These are phyloP conservation scores for Eucalyptus paniculata DNA, from an alignment of 345 rosid genomes.

Conservation along the genomic window DNA sequence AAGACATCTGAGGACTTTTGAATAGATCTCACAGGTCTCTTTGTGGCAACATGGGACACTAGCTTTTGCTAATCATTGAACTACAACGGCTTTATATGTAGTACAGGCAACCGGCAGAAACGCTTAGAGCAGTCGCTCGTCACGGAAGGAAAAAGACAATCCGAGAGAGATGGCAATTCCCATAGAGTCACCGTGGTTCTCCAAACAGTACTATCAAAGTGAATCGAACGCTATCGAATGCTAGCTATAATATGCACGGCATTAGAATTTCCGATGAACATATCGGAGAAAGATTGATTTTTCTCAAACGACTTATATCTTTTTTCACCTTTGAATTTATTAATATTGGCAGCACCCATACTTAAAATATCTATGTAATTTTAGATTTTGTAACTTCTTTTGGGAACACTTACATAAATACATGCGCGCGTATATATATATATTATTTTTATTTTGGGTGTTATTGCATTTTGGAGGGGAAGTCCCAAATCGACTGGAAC, in stretches of 20 bases:
- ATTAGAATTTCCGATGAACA: neutral
- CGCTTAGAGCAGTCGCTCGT: neutral
- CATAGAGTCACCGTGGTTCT: neutral
- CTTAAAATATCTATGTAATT: neutral
- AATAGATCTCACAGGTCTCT: neutral
- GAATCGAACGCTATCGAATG: neutral
- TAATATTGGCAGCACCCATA: neutral
- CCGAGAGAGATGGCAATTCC: neutral
- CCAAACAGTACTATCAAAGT: neutral
- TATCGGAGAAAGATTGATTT: neutral
- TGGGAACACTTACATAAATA: neutral
- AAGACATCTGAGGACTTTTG: neutral
- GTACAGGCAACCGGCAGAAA: neutral
- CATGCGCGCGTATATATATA: neutral
- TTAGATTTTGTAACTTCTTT: neutral
- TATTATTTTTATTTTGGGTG: neutral
- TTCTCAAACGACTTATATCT: neutral
- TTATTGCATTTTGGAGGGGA: neutral
- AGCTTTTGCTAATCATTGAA: neutral
- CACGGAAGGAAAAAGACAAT: neutral
- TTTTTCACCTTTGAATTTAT: neutral
- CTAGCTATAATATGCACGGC: neutral
- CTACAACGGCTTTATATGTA: neutral
- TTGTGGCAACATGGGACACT: neutral
- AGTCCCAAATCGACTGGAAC: neutral